phyloP scores from a whole-genome alignment of 257 asterid species.

The Salvia rosmarinus region DNA sequence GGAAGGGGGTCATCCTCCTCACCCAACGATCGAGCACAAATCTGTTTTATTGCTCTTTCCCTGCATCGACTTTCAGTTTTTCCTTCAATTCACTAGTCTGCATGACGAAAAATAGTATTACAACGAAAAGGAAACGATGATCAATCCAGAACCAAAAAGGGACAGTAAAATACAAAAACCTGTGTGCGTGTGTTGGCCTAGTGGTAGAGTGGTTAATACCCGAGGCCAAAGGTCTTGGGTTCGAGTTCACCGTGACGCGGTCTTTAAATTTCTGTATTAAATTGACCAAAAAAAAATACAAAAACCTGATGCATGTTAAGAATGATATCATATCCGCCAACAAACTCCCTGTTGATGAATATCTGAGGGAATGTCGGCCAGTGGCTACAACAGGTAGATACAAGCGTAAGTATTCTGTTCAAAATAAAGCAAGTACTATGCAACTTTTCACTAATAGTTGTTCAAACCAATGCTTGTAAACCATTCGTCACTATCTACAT shows the following conservation, averaged over 20 bases:
- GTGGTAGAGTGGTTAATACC: no score
- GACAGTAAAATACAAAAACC: not conserved
- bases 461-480: not conserved
- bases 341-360: slow-evolving; percentile 88
- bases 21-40: slow-evolving; percentile 2
- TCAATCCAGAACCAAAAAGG: not conserved
- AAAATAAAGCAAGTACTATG: not conserved
- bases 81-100: slow-evolving; percentile 84
- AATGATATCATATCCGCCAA: slow-evolving; percentile 98
- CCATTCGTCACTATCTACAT: not conserved
- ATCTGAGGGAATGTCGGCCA: slow-evolving; percentile 99
- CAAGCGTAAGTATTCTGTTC: not conserved
- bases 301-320: slow-evolving; percentile 87
- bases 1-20: not conserved
- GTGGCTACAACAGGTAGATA: slow-evolving; percentile 57
- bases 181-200: no score
- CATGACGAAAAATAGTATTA: slow-evolving; percentile 29
- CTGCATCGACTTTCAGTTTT: slow-evolving; percentile 53
- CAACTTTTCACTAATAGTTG: not conserved
- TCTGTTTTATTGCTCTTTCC: slow-evolving; percentile 42
- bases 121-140: slow-evolving; percentile 3
- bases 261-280: no score
- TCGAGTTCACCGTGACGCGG: no score
- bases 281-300: no score
- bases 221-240: no score